Evolutionary conservation across 805 yeast genomes (phyloP).

Genomic region (Saccharomycopsis sp.): DNA sequence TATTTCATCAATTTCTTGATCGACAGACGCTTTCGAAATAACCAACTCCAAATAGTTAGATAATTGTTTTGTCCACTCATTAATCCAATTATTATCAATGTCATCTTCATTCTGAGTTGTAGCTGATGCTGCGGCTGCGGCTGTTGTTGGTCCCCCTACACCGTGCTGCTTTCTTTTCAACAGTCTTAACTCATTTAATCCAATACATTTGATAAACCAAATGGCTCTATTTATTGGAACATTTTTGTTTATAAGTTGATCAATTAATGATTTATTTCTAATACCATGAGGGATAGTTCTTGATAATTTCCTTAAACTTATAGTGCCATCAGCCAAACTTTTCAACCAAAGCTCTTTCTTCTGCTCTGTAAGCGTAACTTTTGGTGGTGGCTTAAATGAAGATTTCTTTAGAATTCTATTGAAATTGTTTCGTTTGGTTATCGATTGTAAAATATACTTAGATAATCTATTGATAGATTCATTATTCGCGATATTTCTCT

Average conservation of each 20-base stretch:
- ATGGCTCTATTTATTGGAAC: constrained; percentile 79
- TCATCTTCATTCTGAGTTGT: too few species aligned
- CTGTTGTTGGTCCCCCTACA: constrained; percentile 9
- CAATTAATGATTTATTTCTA: constrained; percentile 63
- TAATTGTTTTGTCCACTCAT: constrained; percentile 88
- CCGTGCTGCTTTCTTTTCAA: constrained; percentile 41
- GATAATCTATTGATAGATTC: constrained; percentile 43
- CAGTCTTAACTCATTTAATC: constrained; percentile 66
- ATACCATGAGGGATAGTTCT: constrained; percentile 88
- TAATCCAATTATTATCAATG: constrained; percentile 59
- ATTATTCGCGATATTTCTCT: not conserved
- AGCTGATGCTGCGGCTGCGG: constrained; percentile 2
- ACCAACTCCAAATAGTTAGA: constrained; percentile 38
- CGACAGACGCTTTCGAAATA: not conserved
- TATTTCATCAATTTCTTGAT: not conserved
- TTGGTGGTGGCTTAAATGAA: constrained; percentile 72
- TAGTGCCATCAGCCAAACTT: constrained; percentile 62
- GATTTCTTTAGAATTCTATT: constrained; percentile 43
- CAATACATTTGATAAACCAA: constrained; percentile 87
- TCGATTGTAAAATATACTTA: constrained; percentile 39
- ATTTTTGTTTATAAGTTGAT: constrained; percentile 56
- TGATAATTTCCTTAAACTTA: constrained; percentile 62
- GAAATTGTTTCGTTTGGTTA: constrained; percentile 38
- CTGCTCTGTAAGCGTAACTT: constrained; percentile 85
- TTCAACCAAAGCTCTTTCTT: constrained; percentile 80